These are phyloP conservation scores for Leavenworthia alabamica DNA, from an alignment of 345 rosid genomes.

Conservation along the genomic window DNA sequence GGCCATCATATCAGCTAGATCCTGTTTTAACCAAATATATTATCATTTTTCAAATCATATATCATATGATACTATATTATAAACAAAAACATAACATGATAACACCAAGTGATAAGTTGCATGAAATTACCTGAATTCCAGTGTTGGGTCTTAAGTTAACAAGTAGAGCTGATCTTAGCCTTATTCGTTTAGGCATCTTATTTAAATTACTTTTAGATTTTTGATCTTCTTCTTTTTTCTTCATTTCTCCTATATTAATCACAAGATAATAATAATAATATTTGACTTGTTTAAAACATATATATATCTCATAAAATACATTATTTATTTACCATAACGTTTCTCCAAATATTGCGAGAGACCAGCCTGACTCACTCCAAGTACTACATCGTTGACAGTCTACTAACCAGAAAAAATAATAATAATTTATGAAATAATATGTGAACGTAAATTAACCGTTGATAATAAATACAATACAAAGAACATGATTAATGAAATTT, in stretches of 20 bases:
- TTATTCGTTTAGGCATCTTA: constrained; percentile 33
- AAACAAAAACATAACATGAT: no score
- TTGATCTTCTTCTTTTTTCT: no score
- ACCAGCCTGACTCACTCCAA: constrained; percentile 62
- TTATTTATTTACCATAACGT: constrained; percentile 39
- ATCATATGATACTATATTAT: no score
- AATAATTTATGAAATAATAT: no score
- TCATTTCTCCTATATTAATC: neutral
- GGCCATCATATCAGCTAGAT: constrained; percentile 48
- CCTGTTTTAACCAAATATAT: constrained; percentile 27
- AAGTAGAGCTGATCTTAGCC: constrained; percentile 44
- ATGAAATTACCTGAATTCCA: constrained; percentile 70
- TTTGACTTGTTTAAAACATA: neutral
- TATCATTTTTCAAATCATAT: no score
- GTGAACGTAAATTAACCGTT: no score
- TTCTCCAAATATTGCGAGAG: constrained; percentile 51
- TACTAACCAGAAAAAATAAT: no score
- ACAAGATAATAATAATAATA: neutral
- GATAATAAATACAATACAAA: no score
- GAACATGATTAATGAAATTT: neutral
- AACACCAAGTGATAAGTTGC: no score
- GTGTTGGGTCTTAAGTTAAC: constrained; percentile 49
- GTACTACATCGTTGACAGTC: constrained; percentile 69
- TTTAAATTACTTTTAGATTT: no score
- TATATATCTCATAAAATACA: no score